Percentiles rank a stretch among this genome's conserved stretches.
These are phyloP conservation scores for Lipomyces spencermartinsiae DNA, from an alignment of 805 yeast species.

Conservation along the genomic window DNA sequence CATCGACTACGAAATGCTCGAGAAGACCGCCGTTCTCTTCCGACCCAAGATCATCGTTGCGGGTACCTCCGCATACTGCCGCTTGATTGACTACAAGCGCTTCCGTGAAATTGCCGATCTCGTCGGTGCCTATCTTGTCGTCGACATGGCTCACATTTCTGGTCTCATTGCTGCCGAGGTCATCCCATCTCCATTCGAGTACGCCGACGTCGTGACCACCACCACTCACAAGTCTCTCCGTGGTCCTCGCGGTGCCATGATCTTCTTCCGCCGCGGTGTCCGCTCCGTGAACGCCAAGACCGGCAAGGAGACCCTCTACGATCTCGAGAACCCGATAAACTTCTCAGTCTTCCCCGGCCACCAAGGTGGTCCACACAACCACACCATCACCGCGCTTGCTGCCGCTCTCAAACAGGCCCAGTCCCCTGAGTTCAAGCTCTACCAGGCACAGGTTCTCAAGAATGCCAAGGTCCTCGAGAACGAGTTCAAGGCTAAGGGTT, in stretches of 20 bases:
- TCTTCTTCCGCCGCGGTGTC: constrained; percentile 96
- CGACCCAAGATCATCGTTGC: constrained; percentile 97
- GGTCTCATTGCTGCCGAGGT: constrained; percentile 96
- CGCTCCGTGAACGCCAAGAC: constrained; percentile 85
- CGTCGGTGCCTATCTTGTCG: constrained; percentile 94
- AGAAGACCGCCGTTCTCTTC: constrained; percentile 85
- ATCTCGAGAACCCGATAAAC: constrained; percentile 92
- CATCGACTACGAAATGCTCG: constrained; percentile 95
- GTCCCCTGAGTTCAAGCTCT: constrained; percentile 86
- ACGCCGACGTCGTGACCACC: constrained; percentile 96
- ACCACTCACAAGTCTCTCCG: constrained; percentile 98
- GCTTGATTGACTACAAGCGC: constrained; percentile 94
- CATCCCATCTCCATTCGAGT: constrained; percentile 94
- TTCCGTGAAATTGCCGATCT: constrained; percentile 96
- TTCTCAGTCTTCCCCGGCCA: constrained; percentile 99
- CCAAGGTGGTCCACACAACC: constrained; percentile 99
- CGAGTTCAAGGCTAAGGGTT: constrained; percentile 74
- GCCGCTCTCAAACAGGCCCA: constrained; percentile 95
- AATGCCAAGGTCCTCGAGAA: constrained; percentile 85
- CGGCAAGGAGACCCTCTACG: constrained; percentile 89
- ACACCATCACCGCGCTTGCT: constrained; percentile 96
- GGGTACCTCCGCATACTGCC: constrained; percentile 97
- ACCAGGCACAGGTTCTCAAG: constrained; percentile 85
- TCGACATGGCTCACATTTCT: constrained; percentile 98
- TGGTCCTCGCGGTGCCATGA: constrained; percentile 99